These are phyloP conservation scores for Maudiozyma bulderi DNA, from an alignment of 805 yeast species.

Conservation along the genomic window DNA sequence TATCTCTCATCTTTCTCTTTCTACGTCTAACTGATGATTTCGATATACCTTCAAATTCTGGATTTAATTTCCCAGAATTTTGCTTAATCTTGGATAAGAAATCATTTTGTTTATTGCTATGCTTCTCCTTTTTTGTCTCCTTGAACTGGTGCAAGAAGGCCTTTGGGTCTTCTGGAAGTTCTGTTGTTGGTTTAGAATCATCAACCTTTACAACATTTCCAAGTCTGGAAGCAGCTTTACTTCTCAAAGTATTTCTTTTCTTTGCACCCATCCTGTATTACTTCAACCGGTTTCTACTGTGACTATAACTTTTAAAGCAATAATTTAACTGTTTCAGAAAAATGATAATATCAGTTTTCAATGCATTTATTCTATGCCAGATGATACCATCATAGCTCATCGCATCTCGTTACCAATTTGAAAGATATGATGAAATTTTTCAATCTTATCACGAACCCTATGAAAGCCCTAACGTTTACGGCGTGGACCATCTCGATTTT, in stretches of 20 bases:
- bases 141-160: conserved; percentile 46
- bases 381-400: not conserved
- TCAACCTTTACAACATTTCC: conserved; percentile 5
- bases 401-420: not conserved
- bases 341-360: too few species aligned
- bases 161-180: conserved; percentile 30
- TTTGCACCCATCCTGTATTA: conserved; percentile 32
- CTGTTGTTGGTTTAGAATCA: conserved; percentile 4
- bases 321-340: too few species aligned
- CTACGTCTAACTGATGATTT: conserved; percentile 58
- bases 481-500: not conserved
- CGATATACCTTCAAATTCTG: conserved; percentile 42
- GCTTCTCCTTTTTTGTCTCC: conserved; percentile 46
- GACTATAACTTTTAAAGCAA: too few species aligned
- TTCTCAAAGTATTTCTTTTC: conserved; percentile 38
- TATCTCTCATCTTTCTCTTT: conserved; percentile 52
- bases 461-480: too few species aligned
- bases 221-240: conserved; percentile 30
- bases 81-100: conserved; percentile 20
- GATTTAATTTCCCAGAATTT: conserved; percentile 7
- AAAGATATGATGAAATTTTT: not conserved
- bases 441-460: not conserved
- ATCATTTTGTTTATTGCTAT: conserved; percentile 31
- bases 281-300: not conserved
- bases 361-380: too few species aligned